Percentiles rank a stretch among this genome's conserved stretches.
Conservation (phyloP, 495 filamentous ascomycete species). For the Acidomyces sp. region DNA sequence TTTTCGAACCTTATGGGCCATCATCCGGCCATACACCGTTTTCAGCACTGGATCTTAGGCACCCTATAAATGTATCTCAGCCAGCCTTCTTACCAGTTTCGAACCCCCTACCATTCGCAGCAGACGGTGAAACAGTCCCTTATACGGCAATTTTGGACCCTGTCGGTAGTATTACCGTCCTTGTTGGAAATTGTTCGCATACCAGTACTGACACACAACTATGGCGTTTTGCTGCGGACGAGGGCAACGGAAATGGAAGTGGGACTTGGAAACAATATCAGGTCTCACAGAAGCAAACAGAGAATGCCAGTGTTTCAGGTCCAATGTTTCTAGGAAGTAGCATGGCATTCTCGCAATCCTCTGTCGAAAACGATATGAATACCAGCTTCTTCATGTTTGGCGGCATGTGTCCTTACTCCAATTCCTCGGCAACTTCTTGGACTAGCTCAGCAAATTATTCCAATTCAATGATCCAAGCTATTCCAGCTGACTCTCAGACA, state of each 20-base stretch:
- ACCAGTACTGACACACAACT: conserved; percentile 32
- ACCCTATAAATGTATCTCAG: conserved; percentile 38
- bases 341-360: conserved; percentile 51
- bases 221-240: conserved; percentile 43
- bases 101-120: conserved; percentile 52
- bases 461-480: conserved; percentile 53
- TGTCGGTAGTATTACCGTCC: conserved; percentile 53
- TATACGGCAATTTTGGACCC: conserved; percentile 53
- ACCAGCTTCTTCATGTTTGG: conserved; percentile 61
- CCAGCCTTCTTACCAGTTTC: conserved; percentile 45
- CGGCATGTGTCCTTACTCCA: conserved; percentile 65
- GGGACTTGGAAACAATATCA: conserved; percentile 41
- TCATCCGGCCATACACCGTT: conserved; percentile 37
- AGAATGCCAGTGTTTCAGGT: conserved; percentile 30
- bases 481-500: conserved; percentile 28
- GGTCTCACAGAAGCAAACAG: conserved; percentile 21
- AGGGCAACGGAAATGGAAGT: conserved; percentile 32
- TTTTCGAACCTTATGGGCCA: conserved; percentile 40
- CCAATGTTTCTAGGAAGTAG: conserved; percentile 54
- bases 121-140: conserved; percentile 29
- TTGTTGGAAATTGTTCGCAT: conserved; percentile 52
- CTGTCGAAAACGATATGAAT: conserved; percentile 39
- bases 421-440: conserved; percentile 37
- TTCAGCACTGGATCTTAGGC: conserved; percentile 50
- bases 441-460: conserved; percentile 60